A percentile compares a stretch with the other conserved stretches of the same genome.
Evolutionary conservation across 306 rosid genomes (phyloP).

Genomic region (Fagus crenata): DNA sequence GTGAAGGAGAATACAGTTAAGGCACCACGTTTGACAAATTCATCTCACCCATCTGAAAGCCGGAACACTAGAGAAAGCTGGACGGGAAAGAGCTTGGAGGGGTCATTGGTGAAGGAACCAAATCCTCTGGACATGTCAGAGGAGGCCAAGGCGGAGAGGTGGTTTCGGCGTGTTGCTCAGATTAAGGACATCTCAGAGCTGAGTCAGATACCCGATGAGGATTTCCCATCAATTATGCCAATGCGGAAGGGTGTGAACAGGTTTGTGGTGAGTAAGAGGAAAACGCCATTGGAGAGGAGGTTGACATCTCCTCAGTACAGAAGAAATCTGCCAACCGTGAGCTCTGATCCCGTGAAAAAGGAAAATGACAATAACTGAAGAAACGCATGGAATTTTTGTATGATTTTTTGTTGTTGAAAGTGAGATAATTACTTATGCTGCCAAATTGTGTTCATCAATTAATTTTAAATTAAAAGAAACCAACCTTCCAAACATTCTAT

Average conservation of each 20-base stretch:
- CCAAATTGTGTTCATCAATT: constrained; percentile 20
- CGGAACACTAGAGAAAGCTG: constrained; percentile 48
- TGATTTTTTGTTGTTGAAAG: constrained; percentile 20
- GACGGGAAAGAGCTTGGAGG: constrained; percentile 91
- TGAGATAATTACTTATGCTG: constrained; percentile 8
- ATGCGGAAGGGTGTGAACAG: constrained; percentile 98
- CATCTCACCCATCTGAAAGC: constrained; percentile 37
- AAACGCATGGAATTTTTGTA: not conserved
- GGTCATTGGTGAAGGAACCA: constrained; percentile 88
- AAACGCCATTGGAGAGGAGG: constrained; percentile 95
- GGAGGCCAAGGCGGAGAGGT: constrained; percentile 97
- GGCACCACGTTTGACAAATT: constrained; percentile 31
- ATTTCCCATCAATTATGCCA: constrained; percentile 98
- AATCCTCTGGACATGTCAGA: constrained; percentile 98
- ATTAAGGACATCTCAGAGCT: constrained; percentile 95
- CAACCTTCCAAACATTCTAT: not conserved
- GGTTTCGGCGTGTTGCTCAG: constrained; percentile 96
- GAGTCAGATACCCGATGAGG: constrained; percentile 97
- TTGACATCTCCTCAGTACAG: constrained; percentile 88
- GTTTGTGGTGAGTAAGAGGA: constrained; percentile 97
- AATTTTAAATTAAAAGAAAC: not conserved
- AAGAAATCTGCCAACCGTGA: constrained; percentile 78
- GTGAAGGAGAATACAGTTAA: constrained; percentile 22
- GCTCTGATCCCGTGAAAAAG: constrained; percentile 64
- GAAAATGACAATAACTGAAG: constrained; percentile 60